Base-by-base conservation (phyloP, 768 basidiomycete genomes). In the Pleurotus platypus region DNA sequence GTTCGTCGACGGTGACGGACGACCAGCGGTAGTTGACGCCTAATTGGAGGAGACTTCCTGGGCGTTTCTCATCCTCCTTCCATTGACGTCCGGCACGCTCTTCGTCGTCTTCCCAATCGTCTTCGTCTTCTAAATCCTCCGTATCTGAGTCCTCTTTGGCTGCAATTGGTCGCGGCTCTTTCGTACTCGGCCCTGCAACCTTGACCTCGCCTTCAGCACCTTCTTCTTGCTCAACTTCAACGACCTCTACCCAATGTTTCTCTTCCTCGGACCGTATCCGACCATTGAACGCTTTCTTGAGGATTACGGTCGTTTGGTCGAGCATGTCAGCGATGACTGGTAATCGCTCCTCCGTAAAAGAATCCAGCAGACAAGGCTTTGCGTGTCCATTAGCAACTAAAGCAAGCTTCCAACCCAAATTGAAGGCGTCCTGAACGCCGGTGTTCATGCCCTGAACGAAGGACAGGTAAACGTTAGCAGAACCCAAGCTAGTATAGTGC, bases 311-410 rank as follows among this genome's bases (percentile, higher is more conserved):
- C 0, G 70, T 70, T 45, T 65, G 66, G 45, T 69, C 55, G 4
- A 75, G 72, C 69, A 75, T 72, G 40, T 71, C 69, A 1, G 69
- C 66, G 40, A 75, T 70, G 20, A 77, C 64, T 15, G 72, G 72
- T 13, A 70, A 48, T 8, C 72, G 69, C 50, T 74, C 74, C 15
- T 66, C 58, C 20, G 57, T 63, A 62, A 67, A 74, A 0, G 64
- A 67, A 39, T 65, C 59, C 39, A 70, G 70, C 40, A 68, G 69
- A 26, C 62, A 58, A 20, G 56, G 59, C n/a, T 53, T 49, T 4
- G 67, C 63, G 26, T 61, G 58, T 4, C 62, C 61, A 55, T 66
- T 67, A 18, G 59, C 50, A 13, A 70, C 69, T 8, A 70, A 60
- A 26, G 69, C 63, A 7, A 74, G 53, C 61, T 73, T 71, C 72